Conservation (phyloP, 1,139 yeast species). For the Kodamaea ohmeri region DNA sequence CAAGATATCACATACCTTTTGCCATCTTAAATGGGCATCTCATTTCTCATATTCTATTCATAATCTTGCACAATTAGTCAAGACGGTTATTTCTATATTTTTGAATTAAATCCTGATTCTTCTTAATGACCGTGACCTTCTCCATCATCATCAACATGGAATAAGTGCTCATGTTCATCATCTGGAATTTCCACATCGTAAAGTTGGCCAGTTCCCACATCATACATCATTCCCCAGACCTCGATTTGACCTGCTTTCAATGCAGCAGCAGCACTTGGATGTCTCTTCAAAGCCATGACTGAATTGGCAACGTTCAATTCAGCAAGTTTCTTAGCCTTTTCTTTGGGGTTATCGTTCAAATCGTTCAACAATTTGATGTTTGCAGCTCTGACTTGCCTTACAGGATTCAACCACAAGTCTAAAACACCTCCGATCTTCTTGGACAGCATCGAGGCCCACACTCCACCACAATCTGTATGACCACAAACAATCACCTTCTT, state of each 20-base stretch:
- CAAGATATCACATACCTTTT: neutral
- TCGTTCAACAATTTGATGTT: constrained; percentile 49
- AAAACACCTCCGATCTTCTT: constrained; percentile 71
- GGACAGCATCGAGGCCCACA: constrained; percentile 77
- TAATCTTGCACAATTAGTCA: too few species aligned
- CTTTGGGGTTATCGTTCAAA: constrained; percentile 46
- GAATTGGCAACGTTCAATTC: constrained; percentile 75
- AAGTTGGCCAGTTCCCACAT: constrained; percentile 75
- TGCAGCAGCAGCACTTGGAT: constrained; percentile 75
- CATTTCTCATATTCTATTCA: too few species aligned
- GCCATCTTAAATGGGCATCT: neutral
- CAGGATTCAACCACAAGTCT: constrained; percentile 74
- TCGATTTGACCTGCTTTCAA: constrained; percentile 69
- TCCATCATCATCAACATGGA: constrained; percentile 45
- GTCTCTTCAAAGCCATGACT: constrained; percentile 58
- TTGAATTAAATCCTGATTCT: too few species aligned
- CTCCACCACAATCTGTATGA: constrained; percentile 98
- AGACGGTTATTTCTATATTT: too few species aligned
- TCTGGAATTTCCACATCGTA: constrained; percentile 52
- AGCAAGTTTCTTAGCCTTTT: constrained; percentile 62
- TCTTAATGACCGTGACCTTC: constrained; percentile 17
- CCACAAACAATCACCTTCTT: constrained; percentile 87
- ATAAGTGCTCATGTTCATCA: constrained; percentile 50
- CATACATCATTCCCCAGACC: constrained; percentile 86
- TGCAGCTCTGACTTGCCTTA: constrained; percentile 66